Conservation (phyloP, 2,329 filamentous ascomycete species). For the Penicillium sp. region DNA sequence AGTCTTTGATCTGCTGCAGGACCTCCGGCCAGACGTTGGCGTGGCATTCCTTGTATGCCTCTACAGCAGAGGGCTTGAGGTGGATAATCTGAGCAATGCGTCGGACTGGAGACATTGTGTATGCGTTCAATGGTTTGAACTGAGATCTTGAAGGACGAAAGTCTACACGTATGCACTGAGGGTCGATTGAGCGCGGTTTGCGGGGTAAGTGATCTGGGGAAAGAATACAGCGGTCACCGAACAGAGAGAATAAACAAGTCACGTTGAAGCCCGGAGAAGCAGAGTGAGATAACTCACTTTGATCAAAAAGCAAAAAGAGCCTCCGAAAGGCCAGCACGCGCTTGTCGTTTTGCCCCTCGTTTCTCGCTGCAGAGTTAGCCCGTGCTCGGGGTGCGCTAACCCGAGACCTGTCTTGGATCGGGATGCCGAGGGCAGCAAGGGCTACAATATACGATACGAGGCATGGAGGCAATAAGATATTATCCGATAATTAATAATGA, state of each 20-base stretch:
- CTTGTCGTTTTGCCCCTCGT: constrained; percentile 13
- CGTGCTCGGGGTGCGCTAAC: constrained; percentile 27
- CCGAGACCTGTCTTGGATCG: constrained; percentile 18
- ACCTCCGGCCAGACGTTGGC: constrained; percentile 77
- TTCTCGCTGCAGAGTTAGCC: constrained; percentile 20
- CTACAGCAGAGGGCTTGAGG: constrained; percentile 66
- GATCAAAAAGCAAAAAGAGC: neutral
- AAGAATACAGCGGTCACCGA: neutral
- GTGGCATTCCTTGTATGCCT: constrained; percentile 73
- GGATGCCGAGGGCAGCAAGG: constrained; percentile 4
- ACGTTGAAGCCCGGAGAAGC: neutral
- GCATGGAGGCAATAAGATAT: no score
- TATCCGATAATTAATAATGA: neutral
- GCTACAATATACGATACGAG: neutral
- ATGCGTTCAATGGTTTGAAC: neutral
- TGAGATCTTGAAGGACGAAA: neutral
- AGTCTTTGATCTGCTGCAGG: constrained; percentile 71
- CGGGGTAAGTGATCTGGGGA: neutral
- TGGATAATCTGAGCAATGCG: constrained; percentile 72
- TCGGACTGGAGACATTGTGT: constrained; percentile 26
- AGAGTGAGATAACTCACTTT: neutral
- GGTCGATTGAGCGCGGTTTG: neutral
- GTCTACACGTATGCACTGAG: neutral
- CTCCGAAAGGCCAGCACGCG: neutral
- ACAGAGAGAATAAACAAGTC: neutral